A percentile compares a stretch with the other conserved stretches of the same genome.
Conservation (phyloP, 306 rosid genomes). For the Dryas octopetala region DNA sequence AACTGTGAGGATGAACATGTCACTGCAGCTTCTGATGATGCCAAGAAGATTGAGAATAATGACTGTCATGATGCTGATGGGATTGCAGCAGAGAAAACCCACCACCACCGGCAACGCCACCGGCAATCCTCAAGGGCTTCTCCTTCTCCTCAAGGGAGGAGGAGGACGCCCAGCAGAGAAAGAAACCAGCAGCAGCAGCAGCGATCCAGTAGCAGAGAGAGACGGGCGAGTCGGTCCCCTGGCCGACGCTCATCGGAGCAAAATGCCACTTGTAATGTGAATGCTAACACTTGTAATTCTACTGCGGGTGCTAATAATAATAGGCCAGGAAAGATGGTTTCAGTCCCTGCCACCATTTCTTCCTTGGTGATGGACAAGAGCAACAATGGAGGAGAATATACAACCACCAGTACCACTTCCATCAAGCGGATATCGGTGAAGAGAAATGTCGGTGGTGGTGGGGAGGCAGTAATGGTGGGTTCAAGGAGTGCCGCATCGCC, state of each 20-base stretch:
- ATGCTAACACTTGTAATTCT: not conserved
- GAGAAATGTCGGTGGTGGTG: constrained; percentile 66
- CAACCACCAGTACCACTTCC: constrained; percentile 2
- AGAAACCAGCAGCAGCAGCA: constrained; percentile 66
- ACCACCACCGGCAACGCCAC: constrained; percentile 40
- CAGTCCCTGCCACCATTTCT: constrained; percentile 89
- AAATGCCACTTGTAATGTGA: not conserved
- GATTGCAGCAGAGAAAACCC: constrained; percentile 40
- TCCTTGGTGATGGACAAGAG: constrained; percentile 79
- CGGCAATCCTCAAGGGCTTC: constrained; percentile 53
- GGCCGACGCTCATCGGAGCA: constrained; percentile 60
- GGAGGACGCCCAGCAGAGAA: constrained; percentile 90
- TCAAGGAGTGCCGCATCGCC: constrained; percentile 71
- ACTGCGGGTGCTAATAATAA: constrained; percentile 24
- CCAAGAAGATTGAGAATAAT: constrained; percentile 29
- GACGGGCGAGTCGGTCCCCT: constrained; percentile 88
- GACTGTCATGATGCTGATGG: constrained; percentile 45
- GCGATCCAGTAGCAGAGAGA: constrained; percentile 72
- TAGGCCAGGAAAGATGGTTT: constrained; percentile 87
- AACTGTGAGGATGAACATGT: constrained; percentile 38
- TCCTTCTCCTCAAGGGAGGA: constrained; percentile 58
- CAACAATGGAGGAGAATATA: constrained; percentile 52
- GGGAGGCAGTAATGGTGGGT: constrained; percentile 17
- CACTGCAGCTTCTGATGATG: constrained; percentile 38
- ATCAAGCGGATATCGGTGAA: constrained; percentile 67